These are phyloP conservation scores for Cordyceps militaris DNA, from an alignment of 2,329 filamentous ascomycete species.

Conservation along the genomic window DNA sequence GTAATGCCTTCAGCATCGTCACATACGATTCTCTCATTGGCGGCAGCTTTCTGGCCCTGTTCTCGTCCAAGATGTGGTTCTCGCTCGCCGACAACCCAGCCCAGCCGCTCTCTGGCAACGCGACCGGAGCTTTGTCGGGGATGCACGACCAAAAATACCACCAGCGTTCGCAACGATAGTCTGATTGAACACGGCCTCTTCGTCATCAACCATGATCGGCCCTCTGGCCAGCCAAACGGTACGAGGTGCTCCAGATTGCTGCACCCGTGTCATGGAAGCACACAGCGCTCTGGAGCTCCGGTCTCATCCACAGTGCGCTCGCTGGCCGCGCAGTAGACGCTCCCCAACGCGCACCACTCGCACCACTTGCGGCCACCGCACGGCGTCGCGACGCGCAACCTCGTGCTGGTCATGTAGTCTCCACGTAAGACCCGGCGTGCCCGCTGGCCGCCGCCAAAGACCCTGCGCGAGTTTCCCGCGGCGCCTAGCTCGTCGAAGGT, in stretches of 20 bases:
- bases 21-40: constrained; percentile 27
- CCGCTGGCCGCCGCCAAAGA: constrained; percentile 31
- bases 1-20: constrained; percentile 31
- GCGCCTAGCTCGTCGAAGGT: constrained; percentile 34
- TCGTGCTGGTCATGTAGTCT: constrained; percentile 27
- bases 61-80: constrained; percentile 32
- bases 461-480: constrained; percentile 30
- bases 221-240: constrained; percentile 13
- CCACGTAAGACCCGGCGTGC: constrained; percentile 43
- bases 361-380: constrained; percentile 21
- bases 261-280: background rate
- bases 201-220: constrained; percentile 23
- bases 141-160: constrained; percentile 21
- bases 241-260: background rate
- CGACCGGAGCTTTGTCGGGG: constrained; percentile 29
- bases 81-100: constrained; percentile 28
- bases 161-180: constrained; percentile 14
- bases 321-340: constrained; percentile 26
- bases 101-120: constrained; percentile 31
- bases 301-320: constrained; percentile 25
- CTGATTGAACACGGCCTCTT: constrained; percentile 20
- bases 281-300: constrained; percentile 24
- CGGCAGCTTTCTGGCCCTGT: constrained; percentile 33
- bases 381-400: constrained; percentile 28
- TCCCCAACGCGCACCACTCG: constrained; percentile 24